Percentiles rank a stretch among this genome's conserved stretches.
These are phyloP conservation scores for Trichoderma sp. DNA, from an alignment of 2,329 filamentous ascomycete species.

Conservation along the genomic window DNA sequence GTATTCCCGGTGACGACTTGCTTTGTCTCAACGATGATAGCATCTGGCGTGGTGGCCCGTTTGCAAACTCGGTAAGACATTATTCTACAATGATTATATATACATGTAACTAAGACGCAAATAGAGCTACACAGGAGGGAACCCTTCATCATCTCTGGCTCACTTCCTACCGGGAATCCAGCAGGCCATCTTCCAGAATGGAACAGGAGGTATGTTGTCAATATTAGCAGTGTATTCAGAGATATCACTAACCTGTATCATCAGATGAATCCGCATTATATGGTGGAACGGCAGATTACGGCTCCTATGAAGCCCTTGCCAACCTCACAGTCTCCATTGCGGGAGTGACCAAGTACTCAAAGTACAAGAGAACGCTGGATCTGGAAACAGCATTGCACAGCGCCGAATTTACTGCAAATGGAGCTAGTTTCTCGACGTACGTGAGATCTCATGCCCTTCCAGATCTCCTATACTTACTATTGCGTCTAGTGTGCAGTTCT, in stretches of 20 bases:
- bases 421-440: constrained; percentile 21
- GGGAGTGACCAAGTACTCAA: constrained; percentile 29
- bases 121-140: constrained; percentile 47
- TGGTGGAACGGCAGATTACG: constrained; percentile 41
- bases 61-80: constrained; percentile 38
- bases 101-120: neutral
- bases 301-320: constrained; percentile 46
- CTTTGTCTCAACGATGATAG: constrained; percentile 48
- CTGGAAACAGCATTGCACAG: constrained; percentile 42
- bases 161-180: constrained; percentile 42
- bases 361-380: constrained; percentile 45
- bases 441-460: neutral
- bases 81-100: neutral
- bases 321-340: constrained; percentile 44
- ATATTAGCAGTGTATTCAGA: neutral
- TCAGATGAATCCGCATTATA: constrained; percentile 39
- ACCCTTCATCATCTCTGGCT: constrained; percentile 38
- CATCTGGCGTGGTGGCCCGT: constrained; percentile 51
- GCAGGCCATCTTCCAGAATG: constrained; percentile 48
- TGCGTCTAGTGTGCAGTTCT: constrained; percentile 35
- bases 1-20: constrained; percentile 41
- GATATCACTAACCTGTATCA: neutral
- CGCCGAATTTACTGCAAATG: constrained; percentile 36
- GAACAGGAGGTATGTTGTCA: constrained; percentile 41
- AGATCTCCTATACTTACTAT: neutral